Evolutionary conservation across 495 filamentous ascomycete species (phyloP), one percentile per base, ranked within the genome.

Genomic region (Talaromyces stipitatus): DNA sequence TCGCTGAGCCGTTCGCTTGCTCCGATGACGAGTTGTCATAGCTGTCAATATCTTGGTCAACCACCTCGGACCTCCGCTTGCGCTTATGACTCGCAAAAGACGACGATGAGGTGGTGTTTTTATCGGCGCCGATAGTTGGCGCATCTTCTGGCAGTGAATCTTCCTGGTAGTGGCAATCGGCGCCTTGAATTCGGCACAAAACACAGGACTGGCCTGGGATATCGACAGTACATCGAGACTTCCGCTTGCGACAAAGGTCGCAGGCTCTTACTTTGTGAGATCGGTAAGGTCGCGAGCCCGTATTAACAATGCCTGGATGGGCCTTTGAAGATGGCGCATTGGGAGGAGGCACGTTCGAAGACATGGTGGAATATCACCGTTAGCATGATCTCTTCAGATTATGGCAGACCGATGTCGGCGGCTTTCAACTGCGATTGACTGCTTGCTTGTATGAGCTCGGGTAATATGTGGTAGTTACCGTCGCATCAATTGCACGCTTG

Each of bases 221-320:
- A 58, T 79, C 77, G 9, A 78, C 73, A 2, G 73, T 77, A 55
- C 77, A 80, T 60, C 77, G 70, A 1, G 74, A 77, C 62, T 80
- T 80, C 64, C 77, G 72, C 60, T 76, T 76, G 56, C 77, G 68
- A 62, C 77, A 80, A n/a, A 76, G 64, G 58, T 78, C 71, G 59
- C 77, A 80, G 23, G 77, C 77, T 58, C 75, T 69, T 48, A 77
- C 72, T 55, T 78, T 78, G 66, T 80, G 77, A 16, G 77, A 80
- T 45, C 77, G 64, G 58, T 80, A 79, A 2, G 77, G 77, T 52
- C 75, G 66, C 50, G 74, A 69, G 9, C 74, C 74, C 46, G 74
- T 71, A 56, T 74, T 75, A 62, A 78, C 33, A 12, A 58, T 45
- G 12, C 28, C 45, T 2, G 55, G 43, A 14, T 36, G 12, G 12